Base-by-base conservation (phyloP, 164 flowering plant species). In the Dillenia turbinata region DNA sequence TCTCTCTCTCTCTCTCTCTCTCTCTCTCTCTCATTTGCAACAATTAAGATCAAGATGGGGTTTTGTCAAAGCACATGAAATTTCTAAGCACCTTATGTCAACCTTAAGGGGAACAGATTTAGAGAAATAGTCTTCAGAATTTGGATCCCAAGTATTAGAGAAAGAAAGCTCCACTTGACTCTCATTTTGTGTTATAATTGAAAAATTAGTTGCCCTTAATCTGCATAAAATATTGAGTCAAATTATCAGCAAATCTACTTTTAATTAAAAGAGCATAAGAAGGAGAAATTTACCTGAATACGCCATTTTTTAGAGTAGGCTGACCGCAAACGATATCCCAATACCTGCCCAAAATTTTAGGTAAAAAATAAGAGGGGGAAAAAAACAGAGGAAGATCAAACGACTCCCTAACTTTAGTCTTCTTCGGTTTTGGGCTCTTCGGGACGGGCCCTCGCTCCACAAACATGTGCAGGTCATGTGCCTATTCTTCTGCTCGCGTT, bases 321-420 rank as follows among this genome's bases (percentile, higher is more conserved):
- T 49, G 33, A 44, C 15, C 62, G 81, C 82, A 78, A 10, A 71
- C 73, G 3, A 76, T 66, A 64, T 82, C 82, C 83, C 83, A 82
- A 55, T 82, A 80, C 70, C 86, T 79, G 24, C 10, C 44, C 19
- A 52, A 44, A 15, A 47, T 43, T 1, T 52, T 43, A 15, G 5
- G 47, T 12, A 26, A 10, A 15, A 46, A 19, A 19, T 19, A 19
- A 1, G 22, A 19, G 22, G 1, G 1, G 1, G 1, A 19, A 19
- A 1, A 19, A 19, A 19, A 1, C 1, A 19, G 1, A 19, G 22
- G 1, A 19, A 19, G 22, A 1, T 19, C 22, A 19, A n/a, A n/a
- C n/a, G n/a, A n/a, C n/a, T n/a, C n/a, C n/a, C n/a, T n/a, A n/a
- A n/a, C n/a, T n/a, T n/a, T n/a, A n/a, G n/a, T n/a, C n/a, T n/a